These are phyloP conservation scores for Boletus insuetus DNA, from an alignment of 768 basidiomycete genomes.

Conservation along the genomic window DNA sequence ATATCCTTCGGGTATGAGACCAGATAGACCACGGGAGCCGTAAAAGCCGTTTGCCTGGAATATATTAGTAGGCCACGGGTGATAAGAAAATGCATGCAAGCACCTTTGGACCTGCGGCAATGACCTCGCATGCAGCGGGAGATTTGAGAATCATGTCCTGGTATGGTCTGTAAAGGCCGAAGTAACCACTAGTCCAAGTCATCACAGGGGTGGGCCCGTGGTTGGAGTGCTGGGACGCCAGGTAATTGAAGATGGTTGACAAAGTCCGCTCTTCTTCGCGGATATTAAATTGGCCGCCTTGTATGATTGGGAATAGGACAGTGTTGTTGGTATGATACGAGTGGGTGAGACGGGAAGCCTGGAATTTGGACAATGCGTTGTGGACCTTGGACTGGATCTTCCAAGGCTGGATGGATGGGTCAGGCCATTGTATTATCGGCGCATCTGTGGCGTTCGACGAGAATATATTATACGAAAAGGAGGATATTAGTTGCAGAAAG, in stretches of 20 bases:
- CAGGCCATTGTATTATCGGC: conserved; percentile 66
- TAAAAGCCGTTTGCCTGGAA: conserved; percentile 93
- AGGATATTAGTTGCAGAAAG: conserved; percentile 65
- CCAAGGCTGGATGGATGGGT: conserved; percentile 64
- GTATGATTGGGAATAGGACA: conserved; percentile 77
- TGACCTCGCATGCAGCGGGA: conserved; percentile 61
- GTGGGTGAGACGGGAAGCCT: conserved; percentile 38
- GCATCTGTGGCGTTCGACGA: conserved; percentile 37
- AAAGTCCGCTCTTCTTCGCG: conserved; percentile 79
- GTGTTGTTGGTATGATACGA: conserved; percentile 34
- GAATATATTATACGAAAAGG: conserved; percentile 62
- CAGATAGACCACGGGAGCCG: conserved; percentile 84
- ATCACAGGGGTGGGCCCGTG: conserved; percentile 41
- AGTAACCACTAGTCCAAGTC: conserved; percentile 95
- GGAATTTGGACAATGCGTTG: conserved; percentile 56
- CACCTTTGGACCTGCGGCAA: conserved; percentile 87
- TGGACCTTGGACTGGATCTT: conserved; percentile 61
- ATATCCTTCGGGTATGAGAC: conserved; percentile 94
- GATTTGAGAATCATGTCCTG: conserved; percentile 66
- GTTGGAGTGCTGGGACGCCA: conserved; percentile 26
- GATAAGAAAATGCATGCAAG: conserved; percentile 10
- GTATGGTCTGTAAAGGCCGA: conserved; percentile 80
- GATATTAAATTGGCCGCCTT: conserved; percentile 84
- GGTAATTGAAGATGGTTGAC: conserved; percentile 52
- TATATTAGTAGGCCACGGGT: not conserved